These are phyloP conservation scores for Aspergillus pseudoterreus DNA, from an alignment of 2,329 filamentous ascomycete species.

Conservation along the genomic window DNA sequence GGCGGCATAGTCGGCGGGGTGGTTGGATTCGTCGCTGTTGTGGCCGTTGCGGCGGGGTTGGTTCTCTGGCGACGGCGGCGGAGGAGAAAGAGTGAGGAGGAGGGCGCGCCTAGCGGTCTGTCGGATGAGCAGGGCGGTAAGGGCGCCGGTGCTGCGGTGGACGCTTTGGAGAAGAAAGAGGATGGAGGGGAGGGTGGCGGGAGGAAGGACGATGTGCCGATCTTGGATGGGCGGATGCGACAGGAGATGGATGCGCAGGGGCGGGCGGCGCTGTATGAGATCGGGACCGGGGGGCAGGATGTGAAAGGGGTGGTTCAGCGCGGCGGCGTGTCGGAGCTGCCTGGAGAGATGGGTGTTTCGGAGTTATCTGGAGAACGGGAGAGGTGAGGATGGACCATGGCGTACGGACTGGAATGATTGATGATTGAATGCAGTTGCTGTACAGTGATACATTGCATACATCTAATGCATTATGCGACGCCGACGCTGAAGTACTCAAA, in stretches of 20 bases:
- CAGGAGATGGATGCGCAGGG: constrained; percentile 12
- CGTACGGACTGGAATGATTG: neutral
- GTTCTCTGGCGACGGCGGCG: constrained; percentile 3
- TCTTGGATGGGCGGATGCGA: constrained; percentile 9
- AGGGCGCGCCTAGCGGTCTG: neutral
- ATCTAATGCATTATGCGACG: constrained; percentile 14
- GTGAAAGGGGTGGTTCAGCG: neutral
- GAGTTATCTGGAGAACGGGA: neutral
- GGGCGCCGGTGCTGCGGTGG: neutral
- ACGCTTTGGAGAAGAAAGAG: neutral
- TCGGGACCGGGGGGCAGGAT: neutral
- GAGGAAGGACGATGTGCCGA: constrained; percentile 1
- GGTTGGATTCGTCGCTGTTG: constrained; percentile 5
- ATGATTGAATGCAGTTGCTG: neutral
- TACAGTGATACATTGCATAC: neutral
- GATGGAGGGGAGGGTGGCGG: neutral
- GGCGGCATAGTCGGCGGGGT: constrained; percentile 11
- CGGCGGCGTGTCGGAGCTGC: neutral
- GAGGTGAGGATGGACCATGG: neutral
- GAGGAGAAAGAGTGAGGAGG: neutral
- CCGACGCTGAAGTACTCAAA: constrained; percentile 17
- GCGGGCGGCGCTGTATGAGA: constrained; percentile 8
- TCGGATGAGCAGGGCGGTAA: neutral
- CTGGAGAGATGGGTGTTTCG: neutral
- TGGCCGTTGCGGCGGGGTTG: neutral